phyloP scores from a whole-genome alignment of 495 filamentous ascomycete genomes.

The Neurospora intermedia region DNA sequence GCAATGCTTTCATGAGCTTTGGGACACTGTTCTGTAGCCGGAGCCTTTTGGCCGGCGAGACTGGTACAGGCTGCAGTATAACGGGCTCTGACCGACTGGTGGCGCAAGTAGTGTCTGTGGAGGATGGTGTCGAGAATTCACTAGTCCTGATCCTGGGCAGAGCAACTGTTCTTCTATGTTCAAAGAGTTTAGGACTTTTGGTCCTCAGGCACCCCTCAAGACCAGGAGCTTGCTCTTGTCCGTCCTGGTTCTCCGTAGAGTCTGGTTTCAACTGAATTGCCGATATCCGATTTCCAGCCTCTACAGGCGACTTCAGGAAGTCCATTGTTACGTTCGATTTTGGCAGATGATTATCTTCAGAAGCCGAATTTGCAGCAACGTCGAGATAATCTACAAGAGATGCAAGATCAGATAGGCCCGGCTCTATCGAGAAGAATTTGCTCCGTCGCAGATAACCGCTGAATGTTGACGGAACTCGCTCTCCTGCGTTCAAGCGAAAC shows the following conservation, averaged over 20 bases:
- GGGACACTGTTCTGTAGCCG: slow-evolving; percentile 40
- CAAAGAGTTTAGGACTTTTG: background rate
- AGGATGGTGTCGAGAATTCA: background rate
- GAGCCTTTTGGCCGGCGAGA: slow-evolving; percentile 34
- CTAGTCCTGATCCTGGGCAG: slow-evolving; percentile 3
- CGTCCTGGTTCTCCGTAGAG: background rate
- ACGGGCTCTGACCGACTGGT: slow-evolving; percentile 5
- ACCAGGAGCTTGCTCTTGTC: background rate
- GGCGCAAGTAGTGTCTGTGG: background rate
- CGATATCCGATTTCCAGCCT: background rate
- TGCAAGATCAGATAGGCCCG: slow-evolving; percentile 14
- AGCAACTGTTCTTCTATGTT: slow-evolving; percentile 5
- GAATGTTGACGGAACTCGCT: slow-evolving; percentile 1
- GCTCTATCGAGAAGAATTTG: slow-evolving; percentile 16
- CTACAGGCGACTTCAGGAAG: background rate
- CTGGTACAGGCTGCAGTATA: slow-evolving; percentile 35
- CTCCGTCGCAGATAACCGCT: slow-evolving; percentile 1
- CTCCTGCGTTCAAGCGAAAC: background rate
- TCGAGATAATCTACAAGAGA: slow-evolving; percentile 11
- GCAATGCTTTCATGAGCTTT: slow-evolving; percentile 40
- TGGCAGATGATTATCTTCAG: background rate
- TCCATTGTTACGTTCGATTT: background rate
- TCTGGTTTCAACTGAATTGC: background rate
- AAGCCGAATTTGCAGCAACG: slow-evolving; percentile 1
- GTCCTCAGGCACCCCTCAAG: background rate